Evolutionary conservation across 1,139 yeast species (phyloP), one percentile per base, ranked within the genome.

Genomic region (Hansenula lynferdii): DNA sequence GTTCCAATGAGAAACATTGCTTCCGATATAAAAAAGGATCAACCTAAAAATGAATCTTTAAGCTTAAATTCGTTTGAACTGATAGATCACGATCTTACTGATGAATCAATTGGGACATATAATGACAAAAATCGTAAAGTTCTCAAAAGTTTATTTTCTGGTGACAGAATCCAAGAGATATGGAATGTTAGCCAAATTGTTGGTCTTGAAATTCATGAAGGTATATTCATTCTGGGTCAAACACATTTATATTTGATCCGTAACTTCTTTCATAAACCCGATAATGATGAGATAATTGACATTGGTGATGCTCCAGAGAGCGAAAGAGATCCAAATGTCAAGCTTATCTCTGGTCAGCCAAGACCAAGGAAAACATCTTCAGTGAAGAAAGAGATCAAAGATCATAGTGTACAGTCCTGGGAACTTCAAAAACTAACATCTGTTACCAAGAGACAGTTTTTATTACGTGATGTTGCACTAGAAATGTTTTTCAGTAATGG

Each of bases 401-500:
- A 64, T 1, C 85, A 79, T 50, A 56, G 66, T 16, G 72, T 71
- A 2, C 69, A 69, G 44, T 62, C 66, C 21, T 82, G 89, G 87
- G 69, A 73, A 24, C 54, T 80, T 24, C 66, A 67, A 7, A 73
- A 71, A 33, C 57, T 86, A 26, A 72, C 78, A 4, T 75, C 83
- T 9, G 73, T 82, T 19, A 78, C 86, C 5, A 84, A 81, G 49
- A 64, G 95, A 35, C 87, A 83, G 34, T 86, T 85, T 51, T 58
- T 86, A 19, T 65, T 85, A 17, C 62, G 95, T 40, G 94, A 85
- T 57, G 84, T 82, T 38, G 95, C 90, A 0, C 54, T 85, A 31
- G 96, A 86, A 52, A 62, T 85, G 56, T 80, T 85, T 48, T 84
- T 85, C 57, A 70, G 71, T 23, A 80, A 82, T 57, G 95, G 94